Conservation (phyloP, 169 alveolate genomes). For the Theileria orientalis region DNA sequence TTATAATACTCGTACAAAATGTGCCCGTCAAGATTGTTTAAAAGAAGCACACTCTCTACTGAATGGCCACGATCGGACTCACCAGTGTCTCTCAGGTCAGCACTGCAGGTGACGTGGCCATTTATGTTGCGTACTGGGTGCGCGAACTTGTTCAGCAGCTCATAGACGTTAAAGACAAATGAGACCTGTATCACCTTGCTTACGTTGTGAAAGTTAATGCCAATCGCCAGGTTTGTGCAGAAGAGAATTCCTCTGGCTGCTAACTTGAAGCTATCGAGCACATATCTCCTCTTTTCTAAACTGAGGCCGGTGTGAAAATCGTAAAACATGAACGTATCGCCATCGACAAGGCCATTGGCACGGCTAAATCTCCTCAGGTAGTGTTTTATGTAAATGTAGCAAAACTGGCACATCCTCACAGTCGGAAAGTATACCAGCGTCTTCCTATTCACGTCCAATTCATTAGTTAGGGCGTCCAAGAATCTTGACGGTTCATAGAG, state of each 20-base stretch:
- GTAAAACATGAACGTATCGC: neutral
- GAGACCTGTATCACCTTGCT: constrained; percentile 53
- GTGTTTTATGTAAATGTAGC: constrained; percentile 55
- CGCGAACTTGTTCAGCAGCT: constrained; percentile 24
- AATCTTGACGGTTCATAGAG: constrained; percentile 39
- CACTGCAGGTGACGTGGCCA: no score
- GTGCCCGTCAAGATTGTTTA: constrained; percentile 61
- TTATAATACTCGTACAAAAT: constrained; percentile 45
- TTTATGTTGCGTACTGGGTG: constrained; percentile 25
- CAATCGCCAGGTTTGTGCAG: constrained; percentile 48
- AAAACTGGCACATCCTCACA: constrained; percentile 62
- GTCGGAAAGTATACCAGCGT: constrained; percentile 53
- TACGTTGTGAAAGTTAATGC: constrained; percentile 31
- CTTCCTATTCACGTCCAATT: constrained; percentile 10
- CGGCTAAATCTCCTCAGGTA: neutral
- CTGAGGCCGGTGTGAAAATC: constrained; percentile 54
- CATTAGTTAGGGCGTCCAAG: constrained; percentile 4
- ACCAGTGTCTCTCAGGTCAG: neutral
- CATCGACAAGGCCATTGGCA: neutral
- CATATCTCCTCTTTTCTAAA: constrained; percentile 46
- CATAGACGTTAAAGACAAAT: neutral
- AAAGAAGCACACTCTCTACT: constrained; percentile 11
- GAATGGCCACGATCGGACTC: no score
- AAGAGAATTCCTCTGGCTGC: constrained; percentile 40
- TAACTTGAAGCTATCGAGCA: constrained; percentile 36